phyloP scores from a whole-genome alignment of 75 land plant genomes.

The Selaginella tamariscina region DNA sequence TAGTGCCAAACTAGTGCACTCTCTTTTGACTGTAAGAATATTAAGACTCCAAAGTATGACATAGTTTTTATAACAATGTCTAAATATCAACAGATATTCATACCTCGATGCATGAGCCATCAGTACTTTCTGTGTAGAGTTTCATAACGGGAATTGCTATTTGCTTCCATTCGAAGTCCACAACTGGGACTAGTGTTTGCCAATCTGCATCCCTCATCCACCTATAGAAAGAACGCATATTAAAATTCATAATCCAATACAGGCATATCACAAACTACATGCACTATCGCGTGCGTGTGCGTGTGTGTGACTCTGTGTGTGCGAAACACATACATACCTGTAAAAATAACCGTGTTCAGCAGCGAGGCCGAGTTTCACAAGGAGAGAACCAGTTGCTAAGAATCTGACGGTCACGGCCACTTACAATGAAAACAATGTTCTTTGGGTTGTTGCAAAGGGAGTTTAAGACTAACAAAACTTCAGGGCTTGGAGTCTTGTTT shows the following conservation, averaged over 20 bases:
- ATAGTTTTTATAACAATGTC: too few species aligned
- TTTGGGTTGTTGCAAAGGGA: constrained; percentile 37
- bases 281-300: too few species aligned
- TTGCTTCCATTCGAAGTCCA: constrained; percentile 39
- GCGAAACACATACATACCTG: constrained; percentile 27
- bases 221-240: not conserved
- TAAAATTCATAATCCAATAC: not conserved
- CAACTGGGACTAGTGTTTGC: constrained; percentile 12
- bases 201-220: not conserved
- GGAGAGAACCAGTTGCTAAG: constrained; percentile 48
- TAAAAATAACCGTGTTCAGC: constrained; percentile 57
- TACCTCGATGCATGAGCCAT: constrained; percentile 53
- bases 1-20: constrained; percentile 11
- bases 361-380: constrained; percentile 46
- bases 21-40: constrained; percentile 38
- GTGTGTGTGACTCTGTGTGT: too few species aligned
- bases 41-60: too few species aligned
- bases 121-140: constrained; percentile 45
- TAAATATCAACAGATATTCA: too few species aligned
- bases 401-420: constrained; percentile 37
- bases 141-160: constrained; percentile 41
- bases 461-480: constrained; percentile 33
- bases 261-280: not conserved
- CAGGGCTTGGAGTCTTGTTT: constrained; percentile 36
- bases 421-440: constrained; percentile 50